Conservation (phyloP, 169 alveolate genomes). For the Plasmodium chabaudi region DNA sequence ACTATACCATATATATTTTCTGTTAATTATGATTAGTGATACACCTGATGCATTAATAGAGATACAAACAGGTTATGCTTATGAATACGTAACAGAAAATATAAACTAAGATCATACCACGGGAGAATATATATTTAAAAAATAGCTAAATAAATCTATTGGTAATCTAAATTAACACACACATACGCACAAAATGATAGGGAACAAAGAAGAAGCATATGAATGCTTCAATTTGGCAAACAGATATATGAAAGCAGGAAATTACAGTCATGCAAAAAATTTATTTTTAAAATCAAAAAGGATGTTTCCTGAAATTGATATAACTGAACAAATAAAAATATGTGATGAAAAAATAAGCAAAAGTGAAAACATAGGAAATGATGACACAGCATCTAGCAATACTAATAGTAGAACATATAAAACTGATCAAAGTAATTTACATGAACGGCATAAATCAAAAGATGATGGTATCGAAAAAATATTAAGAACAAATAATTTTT, state of each 20-base stretch:
- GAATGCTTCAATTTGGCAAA: slow-evolving; percentile 68
- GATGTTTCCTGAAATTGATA: slow-evolving; percentile 74
- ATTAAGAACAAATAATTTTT: slow-evolving; percentile 90
- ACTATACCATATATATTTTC: neutral
- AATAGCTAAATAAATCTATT: neutral
- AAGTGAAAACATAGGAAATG: slow-evolving; percentile 39
- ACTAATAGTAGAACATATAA: slow-evolving; percentile 10
- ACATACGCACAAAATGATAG: slow-evolving; percentile 32
- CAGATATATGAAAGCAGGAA: slow-evolving; percentile 65
- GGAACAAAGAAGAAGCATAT: slow-evolving; percentile 71
- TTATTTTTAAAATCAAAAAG: slow-evolving; percentile 52
- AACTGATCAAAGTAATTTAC: slow-evolving; percentile 20
- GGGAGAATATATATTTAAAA: neutral
- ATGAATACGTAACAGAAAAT: neutral
- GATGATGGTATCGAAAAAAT: slow-evolving; percentile 81
- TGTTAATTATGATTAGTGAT: neutral
- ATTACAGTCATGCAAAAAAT: slow-evolving; percentile 72
- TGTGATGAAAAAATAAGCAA: slow-evolving; percentile 67
- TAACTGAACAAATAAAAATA: slow-evolving; percentile 64
- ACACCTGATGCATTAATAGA: neutral
- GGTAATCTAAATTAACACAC: no score
- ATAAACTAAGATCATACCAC: neutral
- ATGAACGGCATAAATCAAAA: slow-evolving; percentile 63
- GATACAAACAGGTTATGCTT: slow-evolving; percentile 4
- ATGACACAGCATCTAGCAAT: slow-evolving; percentile 18